phyloP scores from a whole-genome alignment of 1,284 basidiomycete species.

The Ustilago nuda region DNA sequence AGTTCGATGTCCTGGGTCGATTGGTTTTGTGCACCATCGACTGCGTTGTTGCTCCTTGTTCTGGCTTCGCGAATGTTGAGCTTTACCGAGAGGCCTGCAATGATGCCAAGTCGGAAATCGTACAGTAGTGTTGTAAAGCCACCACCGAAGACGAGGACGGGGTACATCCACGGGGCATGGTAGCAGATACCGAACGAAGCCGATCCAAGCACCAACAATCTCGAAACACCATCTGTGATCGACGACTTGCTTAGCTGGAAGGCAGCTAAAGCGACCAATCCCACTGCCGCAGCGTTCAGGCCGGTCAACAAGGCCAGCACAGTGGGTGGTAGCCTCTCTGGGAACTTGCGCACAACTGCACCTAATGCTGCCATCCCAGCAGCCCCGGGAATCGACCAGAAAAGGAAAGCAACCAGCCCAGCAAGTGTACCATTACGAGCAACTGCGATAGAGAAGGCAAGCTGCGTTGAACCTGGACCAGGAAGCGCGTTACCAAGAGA shows the following conservation, averaged over 20 bases:
- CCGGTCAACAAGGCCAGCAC: conserved; percentile 75
- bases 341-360: conserved; percentile 73
- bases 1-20: conserved; percentile 47
- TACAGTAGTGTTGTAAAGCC: conserved; percentile 67
- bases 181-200: conserved; percentile 74
- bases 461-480: conserved; percentile 71
- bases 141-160: conserved; percentile 68
- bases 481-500: conserved; percentile 71
- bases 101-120: conserved; percentile 60
- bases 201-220: conserved; percentile 72
- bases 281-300: conserved; percentile 75
- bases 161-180: conserved; percentile 71
- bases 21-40: not conserved
- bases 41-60: not conserved
- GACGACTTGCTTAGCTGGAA: conserved; percentile 73
- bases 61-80: not conserved
- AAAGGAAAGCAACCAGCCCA: conserved; percentile 69
- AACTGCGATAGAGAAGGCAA: conserved; percentile 70
- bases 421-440: conserved; percentile 68
- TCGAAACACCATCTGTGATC: conserved; percentile 73
- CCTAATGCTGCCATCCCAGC: conserved; percentile 74
- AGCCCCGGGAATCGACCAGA: conserved; percentile 73
- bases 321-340: conserved; percentile 72
- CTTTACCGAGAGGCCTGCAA: not conserved
- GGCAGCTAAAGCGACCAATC: conserved; percentile 75